Evolutionary conservation across 495 filamentous ascomycete species (phyloP).

Genomic region (Amorphotheca resinae): DNA sequence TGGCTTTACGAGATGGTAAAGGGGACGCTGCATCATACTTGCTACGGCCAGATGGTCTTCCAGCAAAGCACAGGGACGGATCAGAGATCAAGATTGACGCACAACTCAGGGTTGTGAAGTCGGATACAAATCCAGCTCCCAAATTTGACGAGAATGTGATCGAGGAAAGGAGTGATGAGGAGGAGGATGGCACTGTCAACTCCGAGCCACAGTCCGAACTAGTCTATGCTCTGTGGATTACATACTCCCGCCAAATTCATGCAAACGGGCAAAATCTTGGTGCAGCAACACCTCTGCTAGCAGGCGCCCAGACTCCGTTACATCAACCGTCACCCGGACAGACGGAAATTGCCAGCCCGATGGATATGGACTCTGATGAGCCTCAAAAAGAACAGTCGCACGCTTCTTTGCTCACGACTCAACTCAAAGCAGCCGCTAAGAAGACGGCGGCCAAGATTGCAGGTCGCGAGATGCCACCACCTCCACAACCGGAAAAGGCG

Average conservation of each 20-base stretch:
- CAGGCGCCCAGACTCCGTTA: constrained; percentile 51
- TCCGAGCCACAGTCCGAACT: constrained; percentile 48
- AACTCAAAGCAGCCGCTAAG: constrained; percentile 58
- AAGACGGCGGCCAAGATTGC: constrained; percentile 35
- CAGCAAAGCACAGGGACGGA: constrained; percentile 80
- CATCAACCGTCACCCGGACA: constrained; percentile 73
- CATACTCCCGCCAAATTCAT: constrained; percentile 87
- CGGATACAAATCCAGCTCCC: constrained; percentile 42
- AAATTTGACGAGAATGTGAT: constrained; percentile 32
- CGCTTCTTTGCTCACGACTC: constrained; percentile 55
- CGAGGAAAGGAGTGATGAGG: constrained; percentile 38
- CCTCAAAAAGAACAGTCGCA: constrained; percentile 23
- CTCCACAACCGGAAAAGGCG: constrained; percentile 25
- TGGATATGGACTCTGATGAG: constrained; percentile 38
- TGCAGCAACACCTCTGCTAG: constrained; percentile 42
- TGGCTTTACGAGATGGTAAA: constrained; percentile 69
- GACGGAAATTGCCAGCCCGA: constrained; percentile 32
- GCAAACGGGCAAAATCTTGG: constrained; percentile 45
- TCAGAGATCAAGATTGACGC: constrained; percentile 84
- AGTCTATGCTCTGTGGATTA: constrained; percentile 94
- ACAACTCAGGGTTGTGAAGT: constrained; percentile 91
- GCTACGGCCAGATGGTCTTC: constrained; percentile 65
- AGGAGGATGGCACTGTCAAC: constrained; percentile 17
- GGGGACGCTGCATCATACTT: constrained; percentile 65
- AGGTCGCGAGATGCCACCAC: constrained; percentile 23